Evolutionary conservation across 192 early-diverging fungal genomes (phyloP).

Genomic region (Entomortierella chlamydospora): DNA sequence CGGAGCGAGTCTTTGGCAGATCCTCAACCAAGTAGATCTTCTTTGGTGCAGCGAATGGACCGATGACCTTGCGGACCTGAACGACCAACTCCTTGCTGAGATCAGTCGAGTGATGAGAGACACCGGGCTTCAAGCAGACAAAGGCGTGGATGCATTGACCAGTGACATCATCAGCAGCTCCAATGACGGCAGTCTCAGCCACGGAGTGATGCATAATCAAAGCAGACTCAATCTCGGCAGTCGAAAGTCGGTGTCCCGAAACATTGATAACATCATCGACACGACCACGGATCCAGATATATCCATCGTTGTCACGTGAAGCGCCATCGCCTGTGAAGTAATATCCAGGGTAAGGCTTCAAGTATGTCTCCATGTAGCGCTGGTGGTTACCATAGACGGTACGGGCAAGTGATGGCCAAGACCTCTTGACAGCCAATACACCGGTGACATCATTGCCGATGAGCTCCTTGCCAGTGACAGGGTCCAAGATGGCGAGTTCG

Average conservation of each 20-base stretch:
- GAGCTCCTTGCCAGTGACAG: conserved; percentile 86
- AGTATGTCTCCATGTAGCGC: conserved; percentile 93
- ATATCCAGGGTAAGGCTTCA: conserved; percentile 89
- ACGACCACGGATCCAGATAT: conserved; percentile 95
- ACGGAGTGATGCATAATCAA: conserved; percentile 82
- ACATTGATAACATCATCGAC: conserved; percentile 94
- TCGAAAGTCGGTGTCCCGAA: conserved; percentile 92
- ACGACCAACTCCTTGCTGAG: conserved; percentile 71
- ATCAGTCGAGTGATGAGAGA: conserved; percentile 54
- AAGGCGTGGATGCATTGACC: conserved; percentile 93
- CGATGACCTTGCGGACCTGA: conserved; percentile 90
- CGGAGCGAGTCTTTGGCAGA: conserved; percentile 95
- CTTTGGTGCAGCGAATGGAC: conserved; percentile 93
- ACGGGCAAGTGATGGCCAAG: conserved; percentile 94
- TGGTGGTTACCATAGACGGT: conserved; percentile 92
- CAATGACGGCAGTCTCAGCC: conserved; percentile 93
- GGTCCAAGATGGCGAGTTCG: conserved; percentile 86
- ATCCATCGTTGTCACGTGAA: conserved; percentile 91
- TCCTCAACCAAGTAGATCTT: conserved; percentile 86
- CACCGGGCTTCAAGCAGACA: conserved; percentile 79
- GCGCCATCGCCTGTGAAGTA: conserved; percentile 98
- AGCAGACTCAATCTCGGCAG: conserved; percentile 95
- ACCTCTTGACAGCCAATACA: conserved; percentile 86
- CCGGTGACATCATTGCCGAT: conserved; percentile 89
- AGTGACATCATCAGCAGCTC: conserved; percentile 87